Evolutionary conservation across 345 rosid genomes (phyloP).

Genomic region (Corchorus capsularis): DNA sequence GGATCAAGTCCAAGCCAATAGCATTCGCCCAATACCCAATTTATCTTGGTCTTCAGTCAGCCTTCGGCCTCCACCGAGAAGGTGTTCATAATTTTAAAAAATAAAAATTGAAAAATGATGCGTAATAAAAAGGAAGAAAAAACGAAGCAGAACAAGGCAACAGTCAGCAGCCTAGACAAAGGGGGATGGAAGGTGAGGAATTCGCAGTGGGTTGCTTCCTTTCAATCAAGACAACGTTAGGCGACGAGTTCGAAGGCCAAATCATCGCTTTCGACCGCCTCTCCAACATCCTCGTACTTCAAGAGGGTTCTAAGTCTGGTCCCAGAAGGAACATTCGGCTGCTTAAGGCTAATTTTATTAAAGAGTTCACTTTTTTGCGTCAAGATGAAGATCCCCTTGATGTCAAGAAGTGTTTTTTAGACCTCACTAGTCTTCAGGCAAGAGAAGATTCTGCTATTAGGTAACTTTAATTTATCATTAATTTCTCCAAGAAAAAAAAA

Average conservation of each 20-base stretch:
- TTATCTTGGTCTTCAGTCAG: no score
- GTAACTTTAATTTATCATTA: constrained; percentile 33
- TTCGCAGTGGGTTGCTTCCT: constrained; percentile 87
- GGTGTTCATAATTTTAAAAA: no score
- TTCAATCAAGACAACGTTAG: constrained; percentile 76
- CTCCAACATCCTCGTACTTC: constrained; percentile 92
- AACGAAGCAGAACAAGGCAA: neutral
- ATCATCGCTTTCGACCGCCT: constrained; percentile 86
- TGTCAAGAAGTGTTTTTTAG: constrained; percentile 56
- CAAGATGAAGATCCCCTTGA: constrained; percentile 88
- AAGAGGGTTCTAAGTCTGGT: constrained; percentile 64
- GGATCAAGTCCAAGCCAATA: no score
- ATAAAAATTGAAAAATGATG: no score
- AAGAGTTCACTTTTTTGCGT: constrained; percentile 61
- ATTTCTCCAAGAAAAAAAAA: neutral
- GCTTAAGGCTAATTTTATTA: constrained; percentile 76
- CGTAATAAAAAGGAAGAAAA: neutral
- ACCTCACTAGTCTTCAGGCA: constrained; percentile 62
- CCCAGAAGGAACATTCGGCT: constrained; percentile 60
- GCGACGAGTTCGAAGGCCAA: constrained; percentile 93
- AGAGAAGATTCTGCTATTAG: constrained; percentile 83
- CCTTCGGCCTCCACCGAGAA: no score
- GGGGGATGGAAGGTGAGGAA: constrained; percentile 50
- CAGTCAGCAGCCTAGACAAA: neutral
- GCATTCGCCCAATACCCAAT: no score